Percentiles rank a stretch among this genome's conserved stretches.
These are phyloP conservation scores for Pisolithus sp. DNA, from an alignment of 768 basidiomycete genomes.

Conservation along the genomic window DNA sequence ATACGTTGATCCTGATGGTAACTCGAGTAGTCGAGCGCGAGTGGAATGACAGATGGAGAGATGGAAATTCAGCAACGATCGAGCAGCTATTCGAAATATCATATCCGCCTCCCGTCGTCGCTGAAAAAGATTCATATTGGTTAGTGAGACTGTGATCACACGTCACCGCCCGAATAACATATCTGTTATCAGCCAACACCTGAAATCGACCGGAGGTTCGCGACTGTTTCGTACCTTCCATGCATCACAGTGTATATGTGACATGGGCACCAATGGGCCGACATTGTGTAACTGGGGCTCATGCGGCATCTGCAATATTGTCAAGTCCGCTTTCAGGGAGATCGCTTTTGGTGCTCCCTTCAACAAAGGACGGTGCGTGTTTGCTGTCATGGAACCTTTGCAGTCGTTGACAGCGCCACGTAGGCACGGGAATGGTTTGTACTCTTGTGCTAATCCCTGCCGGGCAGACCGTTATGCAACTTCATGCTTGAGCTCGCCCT, in stretches of 20 bases:
- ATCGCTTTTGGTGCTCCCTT: slow-evolving; percentile 50
- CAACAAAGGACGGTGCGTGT: slow-evolving; percentile 49
- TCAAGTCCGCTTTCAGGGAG: slow-evolving; percentile 49
- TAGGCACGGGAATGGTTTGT: slow-evolving; percentile 59
- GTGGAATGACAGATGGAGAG: slow-evolving; percentile 38
- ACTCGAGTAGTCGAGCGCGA: slow-evolving; percentile 47
- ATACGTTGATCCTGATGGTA: slow-evolving; percentile 18
- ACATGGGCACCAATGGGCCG: slow-evolving; percentile 50
- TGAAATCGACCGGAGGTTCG: slow-evolving; percentile 29
- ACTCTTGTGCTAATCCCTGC: slow-evolving; percentile 55
- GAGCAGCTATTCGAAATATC: slow-evolving; percentile 53
- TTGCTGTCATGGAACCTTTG: not conserved
- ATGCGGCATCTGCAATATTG: slow-evolving; percentile 58
- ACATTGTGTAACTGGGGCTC: slow-evolving; percentile 51
- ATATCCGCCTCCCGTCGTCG: slow-evolving; percentile 21
- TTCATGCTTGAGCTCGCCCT: slow-evolving; percentile 60
- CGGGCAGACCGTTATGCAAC: slow-evolving; percentile 56
- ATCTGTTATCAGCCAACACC: slow-evolving; percentile 20
- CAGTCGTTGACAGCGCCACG: not conserved
- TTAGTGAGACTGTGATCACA: slow-evolving; percentile 19
- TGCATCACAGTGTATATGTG: slow-evolving; percentile 61
- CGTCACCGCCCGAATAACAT: not conserved
- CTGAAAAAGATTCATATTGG: slow-evolving; percentile 45
- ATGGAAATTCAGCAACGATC: slow-evolving; percentile 32
- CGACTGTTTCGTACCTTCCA: slow-evolving; percentile 56